Evolutionary conservation across 805 yeast species (phyloP), one percentile per base, ranked within the genome.

Genomic region (Myxozyma neglecta): DNA sequence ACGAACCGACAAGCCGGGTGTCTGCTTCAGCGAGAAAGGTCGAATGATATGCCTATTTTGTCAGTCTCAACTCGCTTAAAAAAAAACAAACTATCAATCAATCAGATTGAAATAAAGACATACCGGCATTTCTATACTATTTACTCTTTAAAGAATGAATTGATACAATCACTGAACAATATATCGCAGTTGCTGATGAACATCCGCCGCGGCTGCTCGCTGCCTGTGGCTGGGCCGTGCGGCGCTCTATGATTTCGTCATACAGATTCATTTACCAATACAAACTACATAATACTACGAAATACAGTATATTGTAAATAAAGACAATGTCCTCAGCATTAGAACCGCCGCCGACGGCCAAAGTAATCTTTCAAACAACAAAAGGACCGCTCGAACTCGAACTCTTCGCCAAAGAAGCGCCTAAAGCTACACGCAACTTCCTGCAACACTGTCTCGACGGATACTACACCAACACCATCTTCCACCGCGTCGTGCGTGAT

Each of bases 361-460:
- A 81, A 65, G 86, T 85, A n/a, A 71, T 77, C 1, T 63, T 88
- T 2, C 67, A 72, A 16, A 87, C 93, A 0, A 75, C 81, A 1
- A 84, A 83, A 58, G 93, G 93, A 0, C 73, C 76, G 2, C 72
- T 88, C 0, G 83, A 79, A 32, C 72, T 87, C 1, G 91, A 85
- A 60, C 71, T 88, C 6, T 88, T 87, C 85, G 89, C 91, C 11
- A 83, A 83, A 66, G 90, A 88, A 70, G 72, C 81, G 2, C 90
- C 91, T 0, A 63, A 65, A 0, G 78, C 84, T 0, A 69, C 81
- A 36, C 69, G 78, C 40, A 68, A 70, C 43, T 86, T 88, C 66
- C 69, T 88, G n/a, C 76, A 77, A 54, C 76, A 75, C 42, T 81
- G 87, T 65, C 46, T 77, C 14, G 73, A 80, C 60, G 79, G 80